Conservation (phyloP, 140 eudicot species). For the Oenanthe javanica region DNA sequence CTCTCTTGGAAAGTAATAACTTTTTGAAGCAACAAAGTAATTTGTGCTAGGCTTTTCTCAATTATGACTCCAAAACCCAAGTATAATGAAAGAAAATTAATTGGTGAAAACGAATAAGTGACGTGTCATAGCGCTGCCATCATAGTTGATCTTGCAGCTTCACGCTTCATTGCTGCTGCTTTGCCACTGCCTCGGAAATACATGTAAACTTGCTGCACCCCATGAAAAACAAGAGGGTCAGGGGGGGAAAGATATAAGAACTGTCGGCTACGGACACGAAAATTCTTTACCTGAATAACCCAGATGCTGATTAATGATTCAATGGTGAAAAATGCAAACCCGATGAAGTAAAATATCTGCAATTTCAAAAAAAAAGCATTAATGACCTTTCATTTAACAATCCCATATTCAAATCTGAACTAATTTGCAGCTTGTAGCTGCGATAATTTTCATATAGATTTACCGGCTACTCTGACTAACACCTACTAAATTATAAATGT, state of each 20-base stretch:
- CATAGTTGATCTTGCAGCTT: conserved; percentile 47
- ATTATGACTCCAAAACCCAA: background rate
- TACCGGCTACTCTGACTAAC: background rate
- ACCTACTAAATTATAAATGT: background rate
- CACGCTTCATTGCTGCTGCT: conserved; percentile 68
- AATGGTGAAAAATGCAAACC: conserved; percentile 34
- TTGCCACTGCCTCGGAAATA: conserved; percentile 84
- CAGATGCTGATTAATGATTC: conserved; percentile 40
- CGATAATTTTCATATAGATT: background rate
- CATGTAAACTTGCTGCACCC: conserved; percentile 62
- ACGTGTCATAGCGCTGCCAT: conserved; percentile 17
- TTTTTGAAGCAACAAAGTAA: background rate
- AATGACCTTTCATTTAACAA: background rate
- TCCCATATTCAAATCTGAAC: background rate
- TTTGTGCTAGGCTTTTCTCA: background rate
- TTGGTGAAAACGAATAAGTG: background rate
- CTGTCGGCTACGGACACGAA: background rate
- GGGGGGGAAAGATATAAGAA: conserved; percentile 1
- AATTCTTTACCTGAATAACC: conserved; percentile 35
- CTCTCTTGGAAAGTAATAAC: background rate
- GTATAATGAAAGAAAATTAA: background rate
- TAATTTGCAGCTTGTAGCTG: background rate
- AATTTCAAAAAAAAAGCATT: background rate
- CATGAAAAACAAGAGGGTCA: background rate
- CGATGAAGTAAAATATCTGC: conserved; percentile 37